These are phyloP conservation scores for Vitis rotundifolia DNA, from an alignment of 164 flowering plant species.

Conservation along the genomic window DNA sequence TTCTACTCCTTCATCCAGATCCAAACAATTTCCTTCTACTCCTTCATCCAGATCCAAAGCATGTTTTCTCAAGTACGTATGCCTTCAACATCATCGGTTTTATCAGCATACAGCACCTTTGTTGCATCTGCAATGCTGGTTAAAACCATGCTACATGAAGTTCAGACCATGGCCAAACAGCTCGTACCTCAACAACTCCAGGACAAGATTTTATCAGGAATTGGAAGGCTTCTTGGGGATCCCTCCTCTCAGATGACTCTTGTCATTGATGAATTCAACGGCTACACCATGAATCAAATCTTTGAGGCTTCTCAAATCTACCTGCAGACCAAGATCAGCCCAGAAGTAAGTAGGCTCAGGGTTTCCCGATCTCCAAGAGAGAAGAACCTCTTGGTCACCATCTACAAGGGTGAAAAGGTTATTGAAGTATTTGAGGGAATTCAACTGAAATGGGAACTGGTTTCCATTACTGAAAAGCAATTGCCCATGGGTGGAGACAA, in stretches of 20 bases:
- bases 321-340: not conserved
- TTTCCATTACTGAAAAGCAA: not conserved
- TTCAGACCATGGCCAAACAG: constrained; percentile 13
- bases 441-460: constrained; percentile 11
- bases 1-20: too few species aligned
- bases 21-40: too few species aligned
- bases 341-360: not conserved
- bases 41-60: too few species aligned
- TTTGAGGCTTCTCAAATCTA: constrained; percentile 12
- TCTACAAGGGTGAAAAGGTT: constrained; percentile 6
- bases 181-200: constrained; percentile 13
- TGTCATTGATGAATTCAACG: constrained; percentile 11
- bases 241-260: constrained; percentile 2
- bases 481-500: not conserved
- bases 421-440: constrained; percentile 13
- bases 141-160: constrained; percentile 7
- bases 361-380: constrained; percentile 6
- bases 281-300: constrained; percentile 3
- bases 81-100: constrained; percentile 16
- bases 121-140: constrained; percentile 17
- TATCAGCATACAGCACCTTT: constrained; percentile 20
- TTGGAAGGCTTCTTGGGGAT: constrained; percentile 7
- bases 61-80: not conserved
- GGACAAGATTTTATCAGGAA: constrained; percentile 10
- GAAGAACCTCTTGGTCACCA: not conserved